Evolutionary conservation across 108 stramenopile genomes (phyloP).

Genomic region (Tribonema minus): DNA sequence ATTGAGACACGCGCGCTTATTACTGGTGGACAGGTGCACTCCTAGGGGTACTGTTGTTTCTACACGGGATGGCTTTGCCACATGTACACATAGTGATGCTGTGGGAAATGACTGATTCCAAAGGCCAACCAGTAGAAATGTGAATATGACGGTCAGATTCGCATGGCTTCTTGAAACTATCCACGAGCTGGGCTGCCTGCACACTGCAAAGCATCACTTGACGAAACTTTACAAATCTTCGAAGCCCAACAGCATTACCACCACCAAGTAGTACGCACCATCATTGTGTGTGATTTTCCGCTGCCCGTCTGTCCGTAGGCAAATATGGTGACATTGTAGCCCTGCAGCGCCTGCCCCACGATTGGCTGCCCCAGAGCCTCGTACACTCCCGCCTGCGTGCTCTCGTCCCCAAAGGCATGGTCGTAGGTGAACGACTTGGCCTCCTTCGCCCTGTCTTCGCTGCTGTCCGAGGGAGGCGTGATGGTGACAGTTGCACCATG

Average conservation of each 20-base stretch:
- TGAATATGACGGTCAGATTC: background rate
- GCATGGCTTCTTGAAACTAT: background rate
- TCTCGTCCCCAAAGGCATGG: constrained; percentile 74
- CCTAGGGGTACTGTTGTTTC: too few species aligned
- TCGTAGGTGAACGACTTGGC: constrained; percentile 88
- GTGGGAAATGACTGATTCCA: background rate
- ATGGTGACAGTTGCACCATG: background rate
- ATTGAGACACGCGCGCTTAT: too few species aligned
- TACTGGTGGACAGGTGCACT: too few species aligned
- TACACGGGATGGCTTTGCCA: background rate
- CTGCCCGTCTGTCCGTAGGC: constrained; percentile 56
- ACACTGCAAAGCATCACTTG: too few species aligned
- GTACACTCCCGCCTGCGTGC: constrained; percentile 78
- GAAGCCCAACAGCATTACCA: background rate
- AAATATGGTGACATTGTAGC: constrained; percentile 87
- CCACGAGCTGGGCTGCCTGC: too few species aligned
- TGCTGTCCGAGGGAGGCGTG: background rate
- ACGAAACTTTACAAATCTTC: too few species aligned
- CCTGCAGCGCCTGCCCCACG: constrained; percentile 74
- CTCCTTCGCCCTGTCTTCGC: constrained; percentile 18
- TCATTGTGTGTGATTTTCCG: too few species aligned
- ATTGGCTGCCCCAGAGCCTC: constrained; percentile 74
- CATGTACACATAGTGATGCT: background rate
- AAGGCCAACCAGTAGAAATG: background rate
- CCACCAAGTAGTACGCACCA: background rate